A percentile compares a stretch with the other conserved stretches of the same genome.
These are phyloP conservation scores for Xylariaceae sp. DNA, from an alignment of 2,329 filamentous ascomycete genomes.

Conservation along the genomic window DNA sequence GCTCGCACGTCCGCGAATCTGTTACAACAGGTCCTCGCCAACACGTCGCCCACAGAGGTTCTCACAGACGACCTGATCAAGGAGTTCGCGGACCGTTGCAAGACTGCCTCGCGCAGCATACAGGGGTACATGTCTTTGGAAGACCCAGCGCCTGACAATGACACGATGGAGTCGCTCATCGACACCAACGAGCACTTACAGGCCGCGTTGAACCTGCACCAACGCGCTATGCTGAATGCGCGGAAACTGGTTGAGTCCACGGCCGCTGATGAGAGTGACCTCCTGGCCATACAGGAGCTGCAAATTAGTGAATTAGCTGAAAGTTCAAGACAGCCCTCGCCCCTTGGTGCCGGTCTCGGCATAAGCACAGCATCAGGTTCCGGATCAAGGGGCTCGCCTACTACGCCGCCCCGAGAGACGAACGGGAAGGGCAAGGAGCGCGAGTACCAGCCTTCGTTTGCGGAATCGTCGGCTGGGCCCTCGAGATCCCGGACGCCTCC, in stretches of 20 bases:
- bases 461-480: constrained; percentile 24
- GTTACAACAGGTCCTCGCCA: constrained; percentile 85
- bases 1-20: constrained; percentile 86
- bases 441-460: constrained; percentile 30
- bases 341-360: constrained; percentile 14
- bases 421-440: constrained; percentile 29
- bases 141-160: constrained; percentile 78
- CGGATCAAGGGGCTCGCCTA: constrained; percentile 18
- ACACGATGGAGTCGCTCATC: constrained; percentile 89
- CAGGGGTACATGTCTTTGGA: constrained; percentile 79
- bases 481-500: constrained; percentile 30
- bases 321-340: constrained; percentile 9
- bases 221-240: constrained; percentile 67
- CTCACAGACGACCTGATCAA: constrained; percentile 80
- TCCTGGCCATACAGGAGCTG: constrained; percentile 23
- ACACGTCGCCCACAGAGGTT: constrained; percentile 71
- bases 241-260: constrained; percentile 48
- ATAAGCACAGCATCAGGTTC: constrained; percentile 23
- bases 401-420: constrained; percentile 25
- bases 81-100: constrained; percentile 86
- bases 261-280: constrained; percentile 27
- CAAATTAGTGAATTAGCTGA: constrained; percentile 10
- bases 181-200: constrained; percentile 91
- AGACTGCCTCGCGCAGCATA: constrained; percentile 71
- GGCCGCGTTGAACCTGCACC: constrained; percentile 75